Conservation (phyloP, 805 yeast species). For the Clavispora phyllophila region DNA sequence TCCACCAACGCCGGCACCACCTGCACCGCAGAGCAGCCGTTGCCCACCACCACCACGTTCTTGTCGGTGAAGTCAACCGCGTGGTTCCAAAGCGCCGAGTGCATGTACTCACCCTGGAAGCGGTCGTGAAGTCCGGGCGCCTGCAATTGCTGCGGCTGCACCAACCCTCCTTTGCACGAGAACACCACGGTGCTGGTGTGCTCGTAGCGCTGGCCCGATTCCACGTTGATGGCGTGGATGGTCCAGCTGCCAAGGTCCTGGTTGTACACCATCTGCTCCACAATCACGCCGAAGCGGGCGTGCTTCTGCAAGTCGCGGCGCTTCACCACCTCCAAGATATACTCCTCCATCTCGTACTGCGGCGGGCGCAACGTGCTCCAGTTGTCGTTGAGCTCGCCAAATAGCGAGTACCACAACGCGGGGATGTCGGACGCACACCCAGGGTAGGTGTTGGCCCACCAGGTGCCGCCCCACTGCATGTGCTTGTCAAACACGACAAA, state of each 20-base stretch:
- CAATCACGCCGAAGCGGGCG: slow-evolving; percentile 20
- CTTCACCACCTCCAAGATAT: slow-evolving; percentile 27
- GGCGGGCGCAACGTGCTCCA: slow-evolving; percentile 40
- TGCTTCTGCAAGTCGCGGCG: slow-evolving; percentile 21
- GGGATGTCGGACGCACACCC: slow-evolving; percentile 44
- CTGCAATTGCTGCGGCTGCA: slow-evolving; percentile 26
- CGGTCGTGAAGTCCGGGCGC: slow-evolving; percentile 29
- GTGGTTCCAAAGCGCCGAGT: slow-evolving; percentile 37
- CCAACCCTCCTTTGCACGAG: slow-evolving; percentile 33
- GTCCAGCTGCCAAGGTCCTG: slow-evolving; percentile 26
- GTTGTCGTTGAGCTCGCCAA: slow-evolving; percentile 26
- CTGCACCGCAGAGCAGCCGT: slow-evolving; percentile 41
- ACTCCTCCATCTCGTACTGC: slow-evolving; percentile 39
- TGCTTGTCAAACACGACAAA: slow-evolving; percentile 36
- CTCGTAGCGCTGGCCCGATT: slow-evolving; percentile 25
- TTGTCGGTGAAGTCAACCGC: slow-evolving; percentile 28
- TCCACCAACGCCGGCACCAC: slow-evolving; percentile 33
- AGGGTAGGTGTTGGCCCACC: slow-evolving; percentile 43
- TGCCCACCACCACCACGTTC: slow-evolving; percentile 35
- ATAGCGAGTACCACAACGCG: slow-evolving; percentile 36
- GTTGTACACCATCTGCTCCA: slow-evolving; percentile 18
- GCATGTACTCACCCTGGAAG: slow-evolving; percentile 36
- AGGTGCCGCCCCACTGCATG: slow-evolving; percentile 37
- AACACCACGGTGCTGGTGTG: slow-evolving; percentile 27
- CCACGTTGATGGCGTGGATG: slow-evolving; percentile 20